phyloP scores from a whole-genome alignment of 2,329 filamentous ascomycete species.

The Penicillium sp. region DNA sequence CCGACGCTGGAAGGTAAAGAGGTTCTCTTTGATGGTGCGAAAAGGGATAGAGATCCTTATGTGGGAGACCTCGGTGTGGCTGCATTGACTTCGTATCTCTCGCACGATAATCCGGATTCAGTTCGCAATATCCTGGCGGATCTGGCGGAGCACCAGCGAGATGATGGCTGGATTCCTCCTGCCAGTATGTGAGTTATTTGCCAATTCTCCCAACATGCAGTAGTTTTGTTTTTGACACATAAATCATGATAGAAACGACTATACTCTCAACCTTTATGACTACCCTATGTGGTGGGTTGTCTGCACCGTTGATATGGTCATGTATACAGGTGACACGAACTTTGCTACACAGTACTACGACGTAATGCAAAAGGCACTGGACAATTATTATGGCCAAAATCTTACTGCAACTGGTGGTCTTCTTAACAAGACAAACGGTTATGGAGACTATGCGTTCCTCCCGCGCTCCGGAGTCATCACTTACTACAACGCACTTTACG shows the following conservation, averaged over 20 bases:
- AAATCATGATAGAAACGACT: conserved; percentile 41
- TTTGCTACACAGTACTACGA: conserved; percentile 51
- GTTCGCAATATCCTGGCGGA: conserved; percentile 56
- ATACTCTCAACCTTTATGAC: conserved; percentile 55
- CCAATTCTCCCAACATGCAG: too few species aligned
- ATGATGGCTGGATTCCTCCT: conserved; percentile 60
- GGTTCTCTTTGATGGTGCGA: conserved; percentile 57
- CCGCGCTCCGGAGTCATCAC: conserved; percentile 53
- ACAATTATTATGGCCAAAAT: conserved; percentile 52
- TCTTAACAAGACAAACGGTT: conserved; percentile 49
- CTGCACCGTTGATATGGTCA: conserved; percentile 53
- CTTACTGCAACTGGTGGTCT: conserved; percentile 47
- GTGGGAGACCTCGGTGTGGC: conserved; percentile 58
- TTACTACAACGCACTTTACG: conserved; percentile 50
- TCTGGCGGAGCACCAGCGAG: conserved; percentile 54
- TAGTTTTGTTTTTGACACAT: too few species aligned
- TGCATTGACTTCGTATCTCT: conserved; percentile 54
- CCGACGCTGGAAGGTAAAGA: conserved; percentile 51
- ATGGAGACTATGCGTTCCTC: conserved; percentile 59
- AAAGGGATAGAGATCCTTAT: conserved; percentile 59
- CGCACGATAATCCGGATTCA: conserved; percentile 48
- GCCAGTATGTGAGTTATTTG: conserved; percentile 47
- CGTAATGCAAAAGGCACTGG: conserved; percentile 47
- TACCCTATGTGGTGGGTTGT: conserved; percentile 60
- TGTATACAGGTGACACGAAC: conserved; percentile 54